Evolutionary conservation across 1,284 basidiomycete genomes (phyloP).

Genomic region (Hymenochaete sp.): DNA sequence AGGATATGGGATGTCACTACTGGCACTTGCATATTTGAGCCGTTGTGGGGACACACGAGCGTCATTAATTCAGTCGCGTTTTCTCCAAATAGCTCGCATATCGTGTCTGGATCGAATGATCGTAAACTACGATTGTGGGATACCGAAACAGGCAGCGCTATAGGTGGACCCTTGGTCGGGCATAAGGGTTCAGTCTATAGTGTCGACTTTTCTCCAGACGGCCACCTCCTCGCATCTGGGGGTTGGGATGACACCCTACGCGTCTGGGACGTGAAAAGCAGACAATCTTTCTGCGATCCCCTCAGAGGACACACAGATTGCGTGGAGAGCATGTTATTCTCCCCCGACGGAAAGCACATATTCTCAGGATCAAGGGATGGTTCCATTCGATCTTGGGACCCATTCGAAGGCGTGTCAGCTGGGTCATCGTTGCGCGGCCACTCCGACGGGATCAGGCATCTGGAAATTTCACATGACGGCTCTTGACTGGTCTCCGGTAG

Average conservation of each 20-base stretch:
- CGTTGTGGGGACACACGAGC: conserved; percentile 7
- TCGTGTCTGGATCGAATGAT: conserved; percentile 16
- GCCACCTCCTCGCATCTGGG: conserved; percentile 16
- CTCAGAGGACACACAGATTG: too few species aligned
- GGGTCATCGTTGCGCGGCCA: too few species aligned
- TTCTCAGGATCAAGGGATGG: conserved; percentile 8
- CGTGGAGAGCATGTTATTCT: conserved; percentile 16
- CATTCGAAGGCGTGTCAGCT: too few species aligned
- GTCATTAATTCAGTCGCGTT: conserved; percentile 10
- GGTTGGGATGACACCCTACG: conserved; percentile 14
- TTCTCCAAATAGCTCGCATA: background rate
- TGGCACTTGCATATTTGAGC: background rate
- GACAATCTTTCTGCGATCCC: conserved; percentile 5
- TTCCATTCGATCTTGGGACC: conserved; percentile 8
- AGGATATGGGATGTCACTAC: conserved; percentile 62
- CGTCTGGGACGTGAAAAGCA: conserved; percentile 5
- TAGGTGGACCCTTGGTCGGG: conserved; percentile 9
- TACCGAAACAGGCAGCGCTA: too few species aligned
- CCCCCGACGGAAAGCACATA: conserved; percentile 9
- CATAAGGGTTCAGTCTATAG: too few species aligned
- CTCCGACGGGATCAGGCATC: too few species aligned
- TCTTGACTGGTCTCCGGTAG: background rate
- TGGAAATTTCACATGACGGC: background rate
- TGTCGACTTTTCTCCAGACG: conserved; percentile 19
- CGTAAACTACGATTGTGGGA: too few species aligned